These are phyloP conservation scores for Heteromeles arbutifolia DNA, from an alignment of 306 rosid genomes.

Conservation along the genomic window DNA sequence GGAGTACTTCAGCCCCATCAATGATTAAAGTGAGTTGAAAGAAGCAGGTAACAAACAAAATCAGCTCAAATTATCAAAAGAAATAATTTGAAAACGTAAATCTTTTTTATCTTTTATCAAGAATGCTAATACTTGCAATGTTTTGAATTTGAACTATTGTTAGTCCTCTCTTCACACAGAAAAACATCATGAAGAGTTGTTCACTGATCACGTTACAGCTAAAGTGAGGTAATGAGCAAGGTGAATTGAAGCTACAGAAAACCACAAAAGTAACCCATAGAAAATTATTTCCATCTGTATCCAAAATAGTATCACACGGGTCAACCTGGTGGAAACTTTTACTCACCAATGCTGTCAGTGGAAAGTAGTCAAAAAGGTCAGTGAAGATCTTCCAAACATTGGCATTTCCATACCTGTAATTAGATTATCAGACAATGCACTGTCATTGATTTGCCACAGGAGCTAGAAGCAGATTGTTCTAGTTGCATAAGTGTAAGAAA, in stretches of 20 bases:
- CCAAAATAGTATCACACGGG: neutral
- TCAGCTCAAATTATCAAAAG: neutral
- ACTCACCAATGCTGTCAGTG: slow-evolving; percentile 98
- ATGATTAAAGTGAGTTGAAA: neutral
- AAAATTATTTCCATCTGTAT: neutral
- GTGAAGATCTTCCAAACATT: slow-evolving; percentile 97
- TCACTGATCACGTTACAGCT: neutral
- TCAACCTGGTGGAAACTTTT: neutral
- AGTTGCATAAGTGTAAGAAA: neutral
- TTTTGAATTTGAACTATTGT: neutral
- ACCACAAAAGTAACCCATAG: neutral
- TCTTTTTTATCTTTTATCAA: neutral
- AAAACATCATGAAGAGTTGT: neutral
- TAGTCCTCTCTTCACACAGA: neutral
- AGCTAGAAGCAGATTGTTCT: neutral
- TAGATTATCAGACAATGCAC: slow-evolving; percentile 7
- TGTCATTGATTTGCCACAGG: slow-evolving; percentile 14
- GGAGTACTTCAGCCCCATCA: neutral
- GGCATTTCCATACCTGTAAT: slow-evolving; percentile 91
- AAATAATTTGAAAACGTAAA: neutral
- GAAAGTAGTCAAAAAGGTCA: slow-evolving; percentile 95
- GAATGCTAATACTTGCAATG: neutral
- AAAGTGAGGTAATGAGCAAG: neutral
- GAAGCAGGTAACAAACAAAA: neutral
- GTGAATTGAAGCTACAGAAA: neutral